Evolutionary conservation across 257 asterid genomes (phyloP), one percentile per base, ranked within the genome.

Genomic region (Nicotiana attenuata): DNA sequence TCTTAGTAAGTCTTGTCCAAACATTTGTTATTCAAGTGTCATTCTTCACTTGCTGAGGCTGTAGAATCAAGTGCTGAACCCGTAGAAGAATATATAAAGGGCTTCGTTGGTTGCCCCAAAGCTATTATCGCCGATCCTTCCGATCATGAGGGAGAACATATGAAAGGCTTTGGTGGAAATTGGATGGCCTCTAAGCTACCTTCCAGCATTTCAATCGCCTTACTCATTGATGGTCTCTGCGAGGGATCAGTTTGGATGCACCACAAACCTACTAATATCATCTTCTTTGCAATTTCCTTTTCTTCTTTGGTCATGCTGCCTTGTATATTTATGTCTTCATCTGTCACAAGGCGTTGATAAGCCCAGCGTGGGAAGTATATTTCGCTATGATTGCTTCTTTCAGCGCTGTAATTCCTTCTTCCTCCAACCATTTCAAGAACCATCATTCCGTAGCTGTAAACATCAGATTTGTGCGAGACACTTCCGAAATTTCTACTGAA

Each of bases 401-500:
- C 47, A 19, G 31, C 59, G n/a, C 20, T 76, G 15, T 14, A 59
- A 15, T 82, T 87, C 56, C 66, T 83, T 33, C 86, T 83, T 69
- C 76, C 87, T 7, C 81, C 88, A 10, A 76, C 86, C 83, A 85
- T 86, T 33, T 88, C 88, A 4, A 84, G 22, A 19, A 88, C 22
- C 88, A 88, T 88, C 86, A 86, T 84, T 11, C 89, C 88, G 11
- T 84, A 86, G 16, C 89, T 84, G 28, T 80, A 86, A 16, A 86
- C 85, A 15, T 84, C 91, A 1, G 87, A 84, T 66, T 84, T 88
- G 66, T 75, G 73, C 22, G 88, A 87, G n/a, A 83, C 84, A 0
- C 66, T 57, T 3, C 87, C 87, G 19, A 86, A 80, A 16, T 73
- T 81, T 65, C 86, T 67, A 38, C 69, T 2, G 57, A 82, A 17